Evolutionary conservation across 2,329 filamentous ascomycete genomes (phyloP), one percentile per base, ranked within the genome.

Genomic region (Fusarium sp.): DNA sequence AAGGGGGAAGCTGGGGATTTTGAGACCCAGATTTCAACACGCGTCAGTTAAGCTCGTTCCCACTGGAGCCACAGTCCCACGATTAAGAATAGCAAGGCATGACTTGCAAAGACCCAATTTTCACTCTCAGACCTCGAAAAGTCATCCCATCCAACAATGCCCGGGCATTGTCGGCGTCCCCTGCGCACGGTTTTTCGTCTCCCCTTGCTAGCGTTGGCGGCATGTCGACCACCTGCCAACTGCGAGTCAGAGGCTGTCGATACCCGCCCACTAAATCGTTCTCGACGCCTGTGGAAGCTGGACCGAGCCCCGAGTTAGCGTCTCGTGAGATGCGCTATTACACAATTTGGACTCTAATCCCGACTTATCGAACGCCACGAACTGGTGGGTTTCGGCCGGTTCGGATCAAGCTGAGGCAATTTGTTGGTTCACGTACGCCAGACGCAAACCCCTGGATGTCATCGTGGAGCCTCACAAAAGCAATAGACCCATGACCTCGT

Each of bases 21-120:
- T 45, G 27, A 47, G 38, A 52, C 27, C 38, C n/a, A 52, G 59
- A 72, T 31, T 74, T 69, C n/a, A 57, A 56, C 31, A 36, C n/a
- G 35, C 56, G n/a, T 59, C 22, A 38, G 56, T 52, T 20, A 31
- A n/a, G 1, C 20, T 31, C n/a, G 6, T 22, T 14, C 25, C 18
- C 4, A 40, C n/a, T 42, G 59, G 31, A 13, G 6, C 29, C 20
- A 33, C 6, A 13, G 22, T 14, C 18, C 36, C 25, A 45, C 14
- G 40, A 22, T 29, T 25, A 62, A 62, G 29, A 25, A 47, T 47
- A 47, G 22, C 59, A 50, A 50, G 31, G 42, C 16, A 35, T 27
- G 20, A 54, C 25, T 52, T 14, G 31, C 3, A 25, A 45, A 31
- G 60, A 63, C 60, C 60, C 60, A 22, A 9, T 38, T 25, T 54